Evolutionary conservation across 345 rosid species (phyloP).

Genomic region (Eucalyptus rudis): DNA sequence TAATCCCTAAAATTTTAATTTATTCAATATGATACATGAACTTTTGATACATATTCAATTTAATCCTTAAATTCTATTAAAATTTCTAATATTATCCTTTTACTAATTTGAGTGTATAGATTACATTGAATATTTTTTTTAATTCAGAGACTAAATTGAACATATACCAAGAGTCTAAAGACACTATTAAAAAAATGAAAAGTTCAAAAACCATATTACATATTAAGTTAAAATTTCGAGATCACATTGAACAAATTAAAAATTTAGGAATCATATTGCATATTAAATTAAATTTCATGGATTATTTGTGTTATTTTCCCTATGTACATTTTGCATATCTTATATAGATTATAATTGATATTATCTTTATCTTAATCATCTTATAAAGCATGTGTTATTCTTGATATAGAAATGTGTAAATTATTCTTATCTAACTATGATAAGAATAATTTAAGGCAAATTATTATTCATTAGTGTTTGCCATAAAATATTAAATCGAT

Average conservation of each 20-base stretch:
- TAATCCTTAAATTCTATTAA: no score
- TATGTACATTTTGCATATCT: no score
- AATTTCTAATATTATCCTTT: no score
- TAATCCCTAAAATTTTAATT: no score
- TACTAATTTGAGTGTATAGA: no score
- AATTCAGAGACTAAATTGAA: rapidly evolving
- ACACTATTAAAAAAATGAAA: no score
- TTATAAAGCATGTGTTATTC: neutral
- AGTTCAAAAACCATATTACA: no score
- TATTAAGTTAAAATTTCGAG: rapidly evolving
- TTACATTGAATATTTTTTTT: no score
- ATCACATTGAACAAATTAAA: no score
- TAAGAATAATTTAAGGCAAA: neutral
- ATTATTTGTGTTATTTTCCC: no score
- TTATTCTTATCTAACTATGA: neutral
- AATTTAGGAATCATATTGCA: rapidly evolving
- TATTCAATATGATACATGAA: no score
- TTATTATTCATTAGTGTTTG: neutral
- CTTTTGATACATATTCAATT: no score
- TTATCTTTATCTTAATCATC: neutral
- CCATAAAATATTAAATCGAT: neutral
- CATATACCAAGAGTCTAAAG: rapidly evolving
- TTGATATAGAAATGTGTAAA: neutral
- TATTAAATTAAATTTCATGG: rapidly evolving
- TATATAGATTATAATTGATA: neutral